Percentiles rank a stretch among this genome's conserved stretches.
Evolutionary conservation across 2,329 filamentous ascomycete species (phyloP).

Genomic region (Nannizziopsis arthrosporioides): DNA sequence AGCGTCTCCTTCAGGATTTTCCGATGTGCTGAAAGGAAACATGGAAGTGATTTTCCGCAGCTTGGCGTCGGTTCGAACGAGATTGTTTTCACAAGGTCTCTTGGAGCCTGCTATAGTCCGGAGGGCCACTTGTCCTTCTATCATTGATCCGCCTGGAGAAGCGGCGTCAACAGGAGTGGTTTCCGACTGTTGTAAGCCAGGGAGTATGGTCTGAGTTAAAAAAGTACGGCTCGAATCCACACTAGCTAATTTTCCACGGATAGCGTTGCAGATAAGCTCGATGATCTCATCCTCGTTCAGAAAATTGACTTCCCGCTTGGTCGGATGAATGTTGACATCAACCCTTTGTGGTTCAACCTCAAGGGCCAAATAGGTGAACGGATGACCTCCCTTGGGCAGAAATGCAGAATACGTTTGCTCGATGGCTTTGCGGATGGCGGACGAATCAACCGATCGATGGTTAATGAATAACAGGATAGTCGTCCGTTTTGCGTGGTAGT

Average conservation of each 20-base stretch:
- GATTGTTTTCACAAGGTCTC: conserved; percentile 67
- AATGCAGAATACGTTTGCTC: conserved; percentile 84
- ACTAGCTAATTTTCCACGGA: conserved; percentile 64
- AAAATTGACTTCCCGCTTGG: conserved; percentile 93
- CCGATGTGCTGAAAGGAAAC: conserved; percentile 52
- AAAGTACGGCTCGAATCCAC: conserved; percentile 93
- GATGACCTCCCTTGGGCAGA: conserved; percentile 84
- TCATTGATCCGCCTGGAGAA: not conserved
- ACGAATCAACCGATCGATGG: conserved; percentile 83
- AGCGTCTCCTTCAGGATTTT: conserved; percentile 27
- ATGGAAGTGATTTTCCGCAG: conserved; percentile 93
- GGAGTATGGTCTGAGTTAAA: conserved; percentile 80
- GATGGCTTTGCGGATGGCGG: conserved; percentile 72
- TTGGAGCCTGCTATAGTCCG: conserved; percentile 31
- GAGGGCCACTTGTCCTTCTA: conserved; percentile 25
- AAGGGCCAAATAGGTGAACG: conserved; percentile 83
- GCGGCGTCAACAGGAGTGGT: conserved; percentile 18
- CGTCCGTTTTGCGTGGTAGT: conserved; percentile 86
- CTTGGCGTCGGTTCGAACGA: conserved; percentile 80
- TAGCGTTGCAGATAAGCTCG: conserved; percentile 67
- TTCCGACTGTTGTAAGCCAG: conserved; percentile 40
- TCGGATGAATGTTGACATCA: conserved; percentile 95
- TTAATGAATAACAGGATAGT: conserved; percentile 90
- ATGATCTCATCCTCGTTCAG: conserved; percentile 95
- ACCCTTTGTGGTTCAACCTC: conserved; percentile 86